Base-by-base conservation (phyloP, 768 basidiomycete species). In the button mushroom (Agaricus bisporus) region DNA sequence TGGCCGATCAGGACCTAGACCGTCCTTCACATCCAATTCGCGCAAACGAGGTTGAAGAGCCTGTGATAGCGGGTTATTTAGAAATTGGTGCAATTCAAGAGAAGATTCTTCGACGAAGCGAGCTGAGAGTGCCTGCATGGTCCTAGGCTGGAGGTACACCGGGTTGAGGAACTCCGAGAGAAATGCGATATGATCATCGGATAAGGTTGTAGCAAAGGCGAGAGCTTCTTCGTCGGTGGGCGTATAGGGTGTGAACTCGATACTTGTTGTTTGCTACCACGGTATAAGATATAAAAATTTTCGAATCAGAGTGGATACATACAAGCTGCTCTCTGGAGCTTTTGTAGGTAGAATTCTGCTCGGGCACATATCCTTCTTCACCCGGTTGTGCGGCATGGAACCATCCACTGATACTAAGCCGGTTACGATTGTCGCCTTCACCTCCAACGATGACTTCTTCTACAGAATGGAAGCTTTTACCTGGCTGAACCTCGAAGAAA, bases 371-470 rank as follows among this genome's bases (percentile, higher is more conserved):
- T 0, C 91, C 94, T 37, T 93, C 88, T 66, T 98, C 95, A 10
- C 90, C 92, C 58, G 88, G 84, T 63, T 95, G 84, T 0, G 92
- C 86, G 20, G 86, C 83, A 65, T 98, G 95, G 72, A 98, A 98
- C 95, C 95, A 98, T 6, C 95, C 95, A 60, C 89, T 93, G 61
- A 98, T 89, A 59, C 89, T 92, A 61, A 98, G 69, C 35, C 95
- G 74, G 60, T 86, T 78, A 41, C 83, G 70, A 0, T 85, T 86
- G 41, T 88, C 87, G 57, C 83, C 81, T 44, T 74, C 77, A 44
- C 83, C 82, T 0, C 83, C 87, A 0, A 91, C 86, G n/a, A 95
- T 82, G 29, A 98, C 95, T 66, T 98, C 95, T 63, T 98, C 90
- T 4, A 98, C 95, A 0, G 93, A 90, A 68, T 98, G 95, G 71